Base-by-base conservation (phyloP, 331 rosid species). In the Malus hybrid region DNA sequence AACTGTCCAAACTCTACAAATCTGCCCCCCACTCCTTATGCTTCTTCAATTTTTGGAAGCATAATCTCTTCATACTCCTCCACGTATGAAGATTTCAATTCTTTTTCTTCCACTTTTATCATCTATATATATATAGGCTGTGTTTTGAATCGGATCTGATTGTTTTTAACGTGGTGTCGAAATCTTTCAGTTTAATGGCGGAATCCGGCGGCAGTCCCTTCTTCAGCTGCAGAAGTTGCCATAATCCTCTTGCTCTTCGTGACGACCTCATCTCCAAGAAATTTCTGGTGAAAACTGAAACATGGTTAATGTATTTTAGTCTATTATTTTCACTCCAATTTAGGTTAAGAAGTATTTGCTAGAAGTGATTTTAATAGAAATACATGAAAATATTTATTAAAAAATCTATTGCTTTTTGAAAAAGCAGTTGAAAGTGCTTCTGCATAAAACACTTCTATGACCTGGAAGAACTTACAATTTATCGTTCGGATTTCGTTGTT, bases 161-260 rank as follows among this genome's bases (percentile, higher is more conserved):
- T 46, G 39, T 11, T 28, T 19, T 42, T 8, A 53, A 56, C 24
- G 22, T 7, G 19, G 20, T 42, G 26, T 13, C n/a, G 11, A 13
- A 26, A 63, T 65, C 73, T 72, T 71, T 68, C 36, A 29, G 70
- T 52, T 68, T 33, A 10, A 86, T 83, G 89, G 85, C 68, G 26
- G 78, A 50, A 18, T 36, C 28, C n/a, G 71, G 66, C 9, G 81
- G 82, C 46, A 74, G 56, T 33, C 70, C 89, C 29, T 53, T 74
- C 11, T 89, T 42, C 81, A 79, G 73, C 63, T 86, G 93, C 88
- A 75, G 36, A 74, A 86, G 72, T 65, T 89, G 93, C 78, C 76
- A 66, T 63, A 86, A 48, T 46, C 88, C 89, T 11, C 14, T 86
- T 42, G 91, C 85, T 55, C 76, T 62, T 22, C 88, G 84, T 36